These are phyloP conservation scores for Phytopythium montanum DNA, from an alignment of 352 stramenopile species.

Conservation along the genomic window DNA sequence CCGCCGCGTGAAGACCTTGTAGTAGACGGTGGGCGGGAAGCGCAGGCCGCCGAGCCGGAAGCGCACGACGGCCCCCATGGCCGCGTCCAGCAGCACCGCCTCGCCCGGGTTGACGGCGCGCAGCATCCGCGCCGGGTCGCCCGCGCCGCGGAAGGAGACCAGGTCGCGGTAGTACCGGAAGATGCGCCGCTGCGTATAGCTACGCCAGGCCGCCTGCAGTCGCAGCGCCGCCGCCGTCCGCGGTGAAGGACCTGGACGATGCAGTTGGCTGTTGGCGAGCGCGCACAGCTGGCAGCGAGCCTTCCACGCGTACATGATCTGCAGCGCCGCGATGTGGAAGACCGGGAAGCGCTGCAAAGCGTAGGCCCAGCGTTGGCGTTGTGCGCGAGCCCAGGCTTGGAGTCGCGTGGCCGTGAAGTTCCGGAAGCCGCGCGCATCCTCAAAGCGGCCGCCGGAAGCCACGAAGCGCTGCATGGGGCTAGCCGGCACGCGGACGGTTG, in stretches of 20 bases:
- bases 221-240: conserved; percentile 25
- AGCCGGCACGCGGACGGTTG: too few relatives aligned
- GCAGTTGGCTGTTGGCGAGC: conserved; percentile 17
- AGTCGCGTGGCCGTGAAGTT: conserved; percentile 55
- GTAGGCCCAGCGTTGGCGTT: conserved; percentile 38
- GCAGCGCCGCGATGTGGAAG: conserved; percentile 84
- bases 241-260: background rate
- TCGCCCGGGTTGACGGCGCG: conserved; percentile 83
- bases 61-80: conserved; percentile 78
- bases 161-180: conserved; percentile 80
- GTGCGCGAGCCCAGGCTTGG: conserved; percentile 73
- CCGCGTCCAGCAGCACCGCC: conserved; percentile 67
- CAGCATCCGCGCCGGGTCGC: conserved; percentile 78
- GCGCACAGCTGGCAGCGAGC: conserved; percentile 40
- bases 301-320: conserved; percentile 80
- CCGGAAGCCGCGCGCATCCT: conserved; percentile 52
- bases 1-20: conserved; percentile 90
- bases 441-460: conserved; percentile 38
- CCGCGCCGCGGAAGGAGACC: conserved; percentile 71
- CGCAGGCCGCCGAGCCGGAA: conserved; percentile 84
- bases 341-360: conserved; percentile 51
- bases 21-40: conserved; percentile 93
- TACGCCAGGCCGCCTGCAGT: conserved; percentile 66
- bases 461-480: conserved; percentile 78
- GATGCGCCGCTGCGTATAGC: conserved; percentile 72